Conservation (phyloP, 371 early-diverging fungal genomes). For the Apophysomyces ossiformis region DNA sequence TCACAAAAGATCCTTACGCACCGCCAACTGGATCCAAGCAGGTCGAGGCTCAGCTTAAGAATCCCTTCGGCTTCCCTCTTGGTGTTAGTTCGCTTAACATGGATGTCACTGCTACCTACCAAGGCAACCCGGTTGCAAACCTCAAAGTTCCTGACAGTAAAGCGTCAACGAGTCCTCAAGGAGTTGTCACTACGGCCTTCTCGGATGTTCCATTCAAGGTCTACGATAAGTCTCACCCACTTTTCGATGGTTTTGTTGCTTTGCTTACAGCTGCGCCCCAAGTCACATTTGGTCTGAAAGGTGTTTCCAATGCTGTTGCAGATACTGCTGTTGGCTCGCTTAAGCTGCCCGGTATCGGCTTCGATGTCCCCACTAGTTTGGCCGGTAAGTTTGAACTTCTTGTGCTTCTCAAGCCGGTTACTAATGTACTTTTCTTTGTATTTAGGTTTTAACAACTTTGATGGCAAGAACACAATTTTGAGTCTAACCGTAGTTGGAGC, state of each 20-base stretch:
- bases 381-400: conserved; percentile 37
- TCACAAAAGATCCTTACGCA: conserved; percentile 51
- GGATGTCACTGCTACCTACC: conserved; percentile 36
- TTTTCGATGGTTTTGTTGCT: conserved; percentile 49
- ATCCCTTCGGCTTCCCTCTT: conserved; percentile 61
- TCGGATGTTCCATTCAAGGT: conserved; percentile 45
- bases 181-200: conserved; percentile 44
- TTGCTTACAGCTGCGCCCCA: conserved; percentile 40
- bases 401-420: no score
- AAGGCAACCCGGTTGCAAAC: conserved; percentile 43
- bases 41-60: conserved; percentile 50
- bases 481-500: conserved; percentile 51
- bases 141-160: conserved; percentile 50
- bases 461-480: conserved; percentile 44
- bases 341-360: conserved; percentile 42
- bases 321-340: conserved; percentile 54
- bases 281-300: conserved; percentile 46
- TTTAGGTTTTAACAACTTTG: conserved; percentile 40
- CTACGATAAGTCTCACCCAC: conserved; percentile 25
- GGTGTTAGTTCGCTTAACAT: conserved; percentile 49
- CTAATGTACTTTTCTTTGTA: neutral
- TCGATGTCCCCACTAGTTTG: conserved; percentile 50
- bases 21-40: conserved; percentile 51
- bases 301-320: conserved; percentile 53
- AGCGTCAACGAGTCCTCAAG: conserved; percentile 44